These are phyloP conservation scores for Fusarium neocosmosporiellum DNA, from an alignment of 2,329 filamentous ascomycete species.

Conservation along the genomic window DNA sequence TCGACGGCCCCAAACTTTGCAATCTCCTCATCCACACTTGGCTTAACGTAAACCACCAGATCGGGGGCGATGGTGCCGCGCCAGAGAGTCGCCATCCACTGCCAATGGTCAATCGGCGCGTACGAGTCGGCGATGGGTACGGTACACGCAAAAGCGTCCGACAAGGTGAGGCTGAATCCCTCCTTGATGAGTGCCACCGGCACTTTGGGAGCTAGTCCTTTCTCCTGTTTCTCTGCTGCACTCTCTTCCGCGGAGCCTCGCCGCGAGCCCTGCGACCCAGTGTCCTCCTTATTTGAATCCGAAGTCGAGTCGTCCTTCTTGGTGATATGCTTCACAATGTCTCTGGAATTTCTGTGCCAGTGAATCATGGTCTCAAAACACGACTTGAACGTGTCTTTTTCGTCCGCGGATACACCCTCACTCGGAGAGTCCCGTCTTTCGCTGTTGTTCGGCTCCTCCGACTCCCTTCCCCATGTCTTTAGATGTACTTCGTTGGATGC, in stretches of 20 bases:
- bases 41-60: conserved; percentile 75
- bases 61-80: conserved; percentile 86
- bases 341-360: conserved; percentile 81
- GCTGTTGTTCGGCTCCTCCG: conserved; percentile 20
- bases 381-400: conserved; percentile 59
- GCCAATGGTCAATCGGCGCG: conserved; percentile 90
- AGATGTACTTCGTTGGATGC: conserved; percentile 55
- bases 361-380: conserved; percentile 76
- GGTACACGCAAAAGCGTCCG: conserved; percentile 78
- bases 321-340: conserved; percentile 70
- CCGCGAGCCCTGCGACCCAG: conserved; percentile 14
- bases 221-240: conserved; percentile 2
- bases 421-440: conserved; percentile 19
- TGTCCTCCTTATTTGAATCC: conserved; percentile 16
- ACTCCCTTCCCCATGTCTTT: conserved; percentile 57
- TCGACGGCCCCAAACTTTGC: conserved; percentile 63
- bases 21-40: conserved; percentile 50
- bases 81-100: conserved; percentile 97
- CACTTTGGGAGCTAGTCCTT: conserved; percentile 47
- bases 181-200: conserved; percentile 81
- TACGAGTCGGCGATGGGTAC: conserved; percentile 84
- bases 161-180: conserved; percentile 83
- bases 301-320: conserved; percentile 15
- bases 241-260: conserved; percentile 23
- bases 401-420: conserved; percentile 26